phyloP scores from a whole-genome alignment of 108 stramenopile species.

The Cylindrotheca fusiformis region DNA sequence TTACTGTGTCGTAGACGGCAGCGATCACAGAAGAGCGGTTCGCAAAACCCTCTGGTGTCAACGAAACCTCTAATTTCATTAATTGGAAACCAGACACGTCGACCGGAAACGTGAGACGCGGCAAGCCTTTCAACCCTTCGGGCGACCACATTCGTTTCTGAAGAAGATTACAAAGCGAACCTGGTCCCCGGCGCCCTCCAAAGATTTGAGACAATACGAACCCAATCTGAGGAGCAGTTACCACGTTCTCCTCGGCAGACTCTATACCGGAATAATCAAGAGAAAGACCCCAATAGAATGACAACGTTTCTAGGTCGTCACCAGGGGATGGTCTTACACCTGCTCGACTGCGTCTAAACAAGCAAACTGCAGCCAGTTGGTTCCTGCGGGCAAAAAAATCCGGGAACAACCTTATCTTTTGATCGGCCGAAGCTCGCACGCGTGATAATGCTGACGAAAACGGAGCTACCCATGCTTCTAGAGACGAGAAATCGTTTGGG shows the following conservation, averaged over 20 bases:
- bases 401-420: slow-evolving; percentile 10
- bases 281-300: slow-evolving; percentile 64
- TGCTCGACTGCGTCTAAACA: slow-evolving; percentile 40
- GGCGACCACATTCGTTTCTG: slow-evolving; percentile 63
- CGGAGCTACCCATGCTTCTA: slow-evolving; percentile 62
- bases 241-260: slow-evolving; percentile 10
- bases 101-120: slow-evolving; percentile 69
- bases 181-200: slow-evolving; percentile 65
- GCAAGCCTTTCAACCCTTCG: slow-evolving; percentile 45
- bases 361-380: slow-evolving; percentile 14
- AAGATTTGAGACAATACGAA: slow-evolving; percentile 75
- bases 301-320: slow-evolving; percentile 53
- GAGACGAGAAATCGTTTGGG: slow-evolving; percentile 36
- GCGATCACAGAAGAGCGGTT: slow-evolving; percentile 71
- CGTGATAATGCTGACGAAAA: slow-evolving; percentile 54
- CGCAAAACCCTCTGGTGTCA: slow-evolving; percentile 68
- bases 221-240: slow-evolving; percentile 60
- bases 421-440: not conserved
- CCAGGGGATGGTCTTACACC: slow-evolving; percentile 9
- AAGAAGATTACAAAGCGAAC: slow-evolving; percentile 60
- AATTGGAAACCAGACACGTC: slow-evolving; percentile 79
- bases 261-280: slow-evolving; percentile 36
- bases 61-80: slow-evolving; percentile 52
- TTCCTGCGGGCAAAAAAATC: slow-evolving; percentile 28
- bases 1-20: slow-evolving; percentile 61